A percentile compares a stretch with the other conserved stretches of the same genome.
Conservation (phyloP, 306 rosid genomes). For the Trichosanthes cucumerina region DNA sequence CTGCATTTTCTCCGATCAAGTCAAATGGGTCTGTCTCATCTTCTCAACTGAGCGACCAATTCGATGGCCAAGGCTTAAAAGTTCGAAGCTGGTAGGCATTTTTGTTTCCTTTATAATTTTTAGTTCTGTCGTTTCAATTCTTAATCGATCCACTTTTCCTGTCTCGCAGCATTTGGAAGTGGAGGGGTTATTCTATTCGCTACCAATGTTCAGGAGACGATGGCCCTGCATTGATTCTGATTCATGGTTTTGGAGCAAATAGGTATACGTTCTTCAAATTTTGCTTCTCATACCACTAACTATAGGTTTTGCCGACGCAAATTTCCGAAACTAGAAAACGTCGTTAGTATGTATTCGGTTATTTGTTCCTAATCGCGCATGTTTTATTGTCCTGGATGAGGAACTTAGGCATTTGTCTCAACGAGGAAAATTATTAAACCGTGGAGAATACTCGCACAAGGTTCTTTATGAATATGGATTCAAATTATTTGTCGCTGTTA, state of each 20-base stretch:
- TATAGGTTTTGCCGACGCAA: constrained; percentile 29
- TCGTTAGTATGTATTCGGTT: neutral
- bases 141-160: neutral
- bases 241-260: constrained; percentile 99
- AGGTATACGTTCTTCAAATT: constrained; percentile 44
- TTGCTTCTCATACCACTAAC: constrained; percentile 36
- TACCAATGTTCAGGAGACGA: constrained; percentile 58
- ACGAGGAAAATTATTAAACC: neutral
- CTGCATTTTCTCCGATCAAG: constrained; percentile 9
- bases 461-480: neutral
- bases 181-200: constrained; percentile 81
- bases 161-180: constrained; percentile 55
- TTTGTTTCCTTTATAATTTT: neutral
- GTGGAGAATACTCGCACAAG: neutral
- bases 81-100: constrained; percentile 45
- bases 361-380: neutral
- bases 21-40: constrained; percentile 17
- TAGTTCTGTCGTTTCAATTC: neutral
- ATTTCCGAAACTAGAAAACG: constrained; percentile 4
- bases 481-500: neutral
- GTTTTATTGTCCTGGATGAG: neutral
- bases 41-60: constrained; percentile 26
- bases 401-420: neutral
- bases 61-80: constrained; percentile 12
- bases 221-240: constrained; percentile 71